phyloP scores from a whole-genome alignment of 768 basidiomycete species.

The Pisolithus microcarpus region DNA sequence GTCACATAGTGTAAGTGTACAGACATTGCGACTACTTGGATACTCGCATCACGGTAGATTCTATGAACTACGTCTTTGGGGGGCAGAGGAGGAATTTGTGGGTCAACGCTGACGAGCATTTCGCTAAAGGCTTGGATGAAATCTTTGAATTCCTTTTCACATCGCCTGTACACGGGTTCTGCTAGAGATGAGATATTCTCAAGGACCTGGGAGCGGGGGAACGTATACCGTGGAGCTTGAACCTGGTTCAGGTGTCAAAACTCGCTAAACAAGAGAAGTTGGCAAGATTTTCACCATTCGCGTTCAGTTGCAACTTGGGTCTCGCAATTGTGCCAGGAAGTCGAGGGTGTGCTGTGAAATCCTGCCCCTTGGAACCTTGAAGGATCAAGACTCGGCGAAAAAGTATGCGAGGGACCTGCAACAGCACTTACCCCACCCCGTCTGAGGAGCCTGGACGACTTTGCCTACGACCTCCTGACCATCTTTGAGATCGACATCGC shows the following conservation, averaged over 20 bases:
- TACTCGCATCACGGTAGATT: slow-evolving; percentile 78
- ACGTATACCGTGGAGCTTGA: slow-evolving; percentile 63
- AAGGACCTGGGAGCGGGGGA: neutral
- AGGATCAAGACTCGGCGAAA: neutral
- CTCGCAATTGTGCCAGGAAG: slow-evolving; percentile 63
- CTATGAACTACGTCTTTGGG: slow-evolving; percentile 88
- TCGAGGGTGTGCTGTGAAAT: slow-evolving; percentile 81
- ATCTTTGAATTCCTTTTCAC: slow-evolving; percentile 84
- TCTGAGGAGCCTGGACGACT: slow-evolving; percentile 75
- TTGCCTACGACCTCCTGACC: slow-evolving; percentile 67
- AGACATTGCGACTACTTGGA: neutral
- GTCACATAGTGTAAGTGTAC: slow-evolving; percentile 1
- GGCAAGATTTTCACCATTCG: slow-evolving; percentile 49
- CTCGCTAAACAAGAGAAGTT: neutral
- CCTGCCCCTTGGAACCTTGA: slow-evolving; percentile 73
- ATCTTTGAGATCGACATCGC: slow-evolving; percentile 44
- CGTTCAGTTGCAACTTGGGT: slow-evolving; percentile 80
- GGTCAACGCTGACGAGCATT: slow-evolving; percentile 63
- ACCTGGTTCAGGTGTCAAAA: slow-evolving; percentile 42
- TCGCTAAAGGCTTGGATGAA: slow-evolving; percentile 72
- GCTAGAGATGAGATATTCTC: neutral
- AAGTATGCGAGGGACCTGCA: neutral
- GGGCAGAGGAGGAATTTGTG: slow-evolving; percentile 81
- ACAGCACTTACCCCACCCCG: slow-evolving; percentile 58
- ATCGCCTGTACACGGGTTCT: slow-evolving; percentile 35